Evolutionary conservation across 2,329 filamentous ascomycete species (phyloP).

Genomic region (Colletotrichum orbiculare): DNA sequence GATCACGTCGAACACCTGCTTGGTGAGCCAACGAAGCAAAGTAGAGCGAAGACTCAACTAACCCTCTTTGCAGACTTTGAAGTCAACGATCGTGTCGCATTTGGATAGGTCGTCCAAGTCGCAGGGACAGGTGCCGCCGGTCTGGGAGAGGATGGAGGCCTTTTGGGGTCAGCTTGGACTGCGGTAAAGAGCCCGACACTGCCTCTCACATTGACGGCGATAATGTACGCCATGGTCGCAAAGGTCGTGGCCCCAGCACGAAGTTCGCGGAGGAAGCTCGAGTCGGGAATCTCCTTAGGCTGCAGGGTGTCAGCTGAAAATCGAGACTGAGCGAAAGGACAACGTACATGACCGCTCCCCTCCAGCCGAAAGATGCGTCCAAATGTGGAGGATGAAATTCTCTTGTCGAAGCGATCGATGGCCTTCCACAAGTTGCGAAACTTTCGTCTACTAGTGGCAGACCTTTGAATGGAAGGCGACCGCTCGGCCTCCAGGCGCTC

Average conservation of each 20-base stretch:
- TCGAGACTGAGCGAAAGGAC: not conserved
- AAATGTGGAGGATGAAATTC: conserved; percentile 56
- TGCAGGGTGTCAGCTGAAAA: conserved; percentile 45
- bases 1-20: conserved; percentile 74
- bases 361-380: conserved; percentile 74
- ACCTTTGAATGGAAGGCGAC: conserved; percentile 9
- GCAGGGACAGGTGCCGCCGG: conserved; percentile 82
- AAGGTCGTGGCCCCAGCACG: conserved; percentile 85
- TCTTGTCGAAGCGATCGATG: conserved; percentile 49
- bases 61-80: conserved; percentile 60
- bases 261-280: conserved; percentile 81
- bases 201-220: conserved; percentile 72
- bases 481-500: conserved; percentile 30
- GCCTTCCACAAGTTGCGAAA: conserved; percentile 49
- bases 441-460: conserved; percentile 39
- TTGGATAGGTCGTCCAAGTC: conserved; percentile 52
- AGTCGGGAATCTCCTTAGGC: conserved; percentile 74
- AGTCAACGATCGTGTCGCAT: conserved; percentile 61
- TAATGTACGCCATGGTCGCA: conserved; percentile 87
- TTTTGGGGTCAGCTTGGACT: conserved; percentile 48
- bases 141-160: conserved; percentile 78
- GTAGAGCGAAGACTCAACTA: conserved; percentile 31
- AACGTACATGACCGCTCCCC: conserved; percentile 74
- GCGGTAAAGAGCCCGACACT: not conserved
- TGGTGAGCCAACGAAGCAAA: conserved; percentile 12